These are phyloP conservation scores for Xerocomus nothofagi DNA, from an alignment of 1,284 basidiomycete species.

Conservation along the genomic window DNA sequence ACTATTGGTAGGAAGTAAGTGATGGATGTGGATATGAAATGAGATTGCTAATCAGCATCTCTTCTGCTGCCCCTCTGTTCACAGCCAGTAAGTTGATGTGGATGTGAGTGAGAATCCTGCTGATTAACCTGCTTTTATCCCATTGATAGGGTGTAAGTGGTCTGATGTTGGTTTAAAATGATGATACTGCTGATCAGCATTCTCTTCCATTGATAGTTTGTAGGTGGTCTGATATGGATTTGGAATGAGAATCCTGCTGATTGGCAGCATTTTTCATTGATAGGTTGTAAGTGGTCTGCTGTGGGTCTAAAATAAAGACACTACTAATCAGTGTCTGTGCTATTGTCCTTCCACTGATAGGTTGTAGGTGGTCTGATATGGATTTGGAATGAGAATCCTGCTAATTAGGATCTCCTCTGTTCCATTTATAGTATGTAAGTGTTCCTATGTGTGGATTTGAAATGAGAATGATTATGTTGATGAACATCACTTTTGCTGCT, in stretches of 20 bases:
- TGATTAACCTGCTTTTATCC: too few relatives aligned
- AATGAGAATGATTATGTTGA: background rate
- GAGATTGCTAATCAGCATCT: too few relatives aligned
- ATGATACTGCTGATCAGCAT: too few relatives aligned
- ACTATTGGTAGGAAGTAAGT: too few relatives aligned
- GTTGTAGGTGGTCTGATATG: background rate
- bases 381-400: background rate
- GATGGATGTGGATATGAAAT: too few relatives aligned
- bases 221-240: too few relatives aligned
- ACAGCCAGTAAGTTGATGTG: too few relatives aligned
- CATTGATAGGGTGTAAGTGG: background rate
- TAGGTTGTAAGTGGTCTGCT: background rate
- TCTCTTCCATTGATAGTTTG: background rate
- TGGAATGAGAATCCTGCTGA: too few relatives aligned
- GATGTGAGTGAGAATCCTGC: too few relatives aligned
- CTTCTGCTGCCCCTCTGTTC: too few relatives aligned
- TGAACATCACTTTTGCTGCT: rapidly evolving
- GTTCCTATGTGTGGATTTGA: background rate
- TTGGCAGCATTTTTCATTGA: too few relatives aligned
- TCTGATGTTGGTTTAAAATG: background rate
- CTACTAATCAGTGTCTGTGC: too few relatives aligned
- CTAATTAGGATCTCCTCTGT: background rate
- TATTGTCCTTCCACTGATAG: background rate
- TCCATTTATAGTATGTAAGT: background rate
- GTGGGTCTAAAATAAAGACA: background rate